Base-by-base conservation (phyloP, 345 rosid genomes). In the Acer yangbiense region DNA sequence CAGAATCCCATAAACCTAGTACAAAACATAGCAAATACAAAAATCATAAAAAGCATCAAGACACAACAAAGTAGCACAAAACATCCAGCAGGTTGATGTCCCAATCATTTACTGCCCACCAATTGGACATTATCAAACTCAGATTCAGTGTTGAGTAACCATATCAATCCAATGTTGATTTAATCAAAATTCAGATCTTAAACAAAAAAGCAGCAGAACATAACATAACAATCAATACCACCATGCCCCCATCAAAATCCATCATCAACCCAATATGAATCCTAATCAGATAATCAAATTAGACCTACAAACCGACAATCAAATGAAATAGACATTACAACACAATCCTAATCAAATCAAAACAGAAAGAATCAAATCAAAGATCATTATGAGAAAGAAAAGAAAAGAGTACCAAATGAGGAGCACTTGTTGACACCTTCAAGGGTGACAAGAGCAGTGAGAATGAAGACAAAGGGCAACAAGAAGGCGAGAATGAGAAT, bases 341-440 rank as follows among this genome's bases (percentile, higher is more conserved):
- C 50, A 46, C 50, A 64, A 80, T 43, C 73, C 0, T 43, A 62
- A 39, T 7, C 7, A 60, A 27, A 71, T 29, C 48, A 16, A 57
- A 54, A 35, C 44, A 23, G 21, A 41, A 8, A 29, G 43, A 62
- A 79, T 35, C 12, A 72, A 72, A 72, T 6, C 50, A 74, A 79
- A 83, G 86, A 86, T 81, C 9, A 66, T 32, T 41, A 43, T 43
- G 46, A 43, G 46, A 71, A 69, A 21, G 29, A 4, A 2, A 60
- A 58, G 25, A 11, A 69, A 65, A n/a, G 32, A 52, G 65, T 44
- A 94, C 99, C 98, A 69, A 97, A 89, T 78, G 99, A 97, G 89
- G 99, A 97, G 91, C 99, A 97, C 87, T 97, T 94, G 94, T 97
- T 93, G 94, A 90, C 97, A 84, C 99, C 99, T 90, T 97, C 99